Percentiles rank a stretch among this genome's conserved stretches.
These are phyloP conservation scores for Hypoxylon sp. DNA, from an alignment of 2,329 filamentous ascomycete genomes.

Conservation along the genomic window DNA sequence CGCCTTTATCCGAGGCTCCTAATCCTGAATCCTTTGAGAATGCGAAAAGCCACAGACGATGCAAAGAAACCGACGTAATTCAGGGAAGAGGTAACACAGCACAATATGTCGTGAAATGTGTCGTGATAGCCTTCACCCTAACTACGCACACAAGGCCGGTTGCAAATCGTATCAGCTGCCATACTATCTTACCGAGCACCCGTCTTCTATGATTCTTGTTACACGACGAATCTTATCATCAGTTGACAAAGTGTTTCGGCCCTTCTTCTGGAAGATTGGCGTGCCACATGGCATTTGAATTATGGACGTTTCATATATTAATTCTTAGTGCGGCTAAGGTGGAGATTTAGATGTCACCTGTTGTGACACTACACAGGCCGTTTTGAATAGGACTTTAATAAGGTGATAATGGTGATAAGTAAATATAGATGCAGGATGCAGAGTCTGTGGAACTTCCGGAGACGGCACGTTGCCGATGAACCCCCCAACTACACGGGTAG, in stretches of 20 bases:
- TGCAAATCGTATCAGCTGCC: neutral
- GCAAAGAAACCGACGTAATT: neutral
- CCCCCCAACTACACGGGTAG: constrained; percentile 7
- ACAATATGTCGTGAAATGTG: neutral
- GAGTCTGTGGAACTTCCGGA: constrained; percentile 26
- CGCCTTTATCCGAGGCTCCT: neutral
- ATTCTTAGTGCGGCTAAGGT: constrained; percentile 17
- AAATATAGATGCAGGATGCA: constrained; percentile 3
- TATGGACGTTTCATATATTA: constrained; percentile 28
- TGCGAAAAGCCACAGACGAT: neutral
- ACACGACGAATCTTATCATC: constrained; percentile 17
- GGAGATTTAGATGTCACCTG: constrained; percentile 19
- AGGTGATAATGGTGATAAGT: constrained; percentile 4
- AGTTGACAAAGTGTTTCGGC: constrained; percentile 1
- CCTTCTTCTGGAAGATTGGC: constrained; percentile 16
- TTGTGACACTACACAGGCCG: constrained; percentile 11
- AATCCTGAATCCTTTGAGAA: constrained; percentile 2
- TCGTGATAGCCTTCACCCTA: constrained; percentile 2
- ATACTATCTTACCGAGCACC: constrained; percentile 6
- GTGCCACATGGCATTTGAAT: constrained; percentile 28
- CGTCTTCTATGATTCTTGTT: constrained; percentile 10
- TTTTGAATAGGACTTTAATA: constrained; percentile 19
- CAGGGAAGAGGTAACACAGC: neutral
- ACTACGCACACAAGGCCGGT: neutral
- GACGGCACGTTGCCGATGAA: constrained; percentile 18